These are phyloP conservation scores for Sideroxylon spinosum DNA, from an alignment of 179 eudicot species.

Conservation along the genomic window DNA sequence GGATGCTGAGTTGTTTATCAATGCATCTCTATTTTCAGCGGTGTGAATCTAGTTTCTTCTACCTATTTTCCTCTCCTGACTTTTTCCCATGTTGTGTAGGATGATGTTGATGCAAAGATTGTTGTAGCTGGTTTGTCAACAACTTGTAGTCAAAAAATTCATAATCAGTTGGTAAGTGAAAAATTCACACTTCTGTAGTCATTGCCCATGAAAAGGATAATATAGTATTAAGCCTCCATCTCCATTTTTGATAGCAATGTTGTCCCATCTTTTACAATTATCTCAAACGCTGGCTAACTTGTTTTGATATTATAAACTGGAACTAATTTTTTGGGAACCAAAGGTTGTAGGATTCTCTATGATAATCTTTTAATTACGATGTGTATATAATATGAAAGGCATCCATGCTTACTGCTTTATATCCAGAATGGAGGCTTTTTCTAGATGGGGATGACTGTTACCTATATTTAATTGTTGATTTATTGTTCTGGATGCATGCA, in stretches of 20 bases:
- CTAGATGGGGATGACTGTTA: background rate
- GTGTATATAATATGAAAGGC: background rate
- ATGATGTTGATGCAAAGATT: constrained; percentile 64
- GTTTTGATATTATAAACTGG: background rate
- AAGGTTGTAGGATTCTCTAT: constrained; percentile 8
- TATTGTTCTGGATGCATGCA: background rate
- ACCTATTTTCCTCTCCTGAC: constrained; percentile 11
- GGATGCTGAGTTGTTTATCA: background rate
- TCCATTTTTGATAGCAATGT: background rate
- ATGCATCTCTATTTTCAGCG: background rate
- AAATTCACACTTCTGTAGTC: background rate
- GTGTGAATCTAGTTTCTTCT: background rate
- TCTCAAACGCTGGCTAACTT: background rate
- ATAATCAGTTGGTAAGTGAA: constrained; percentile 82
- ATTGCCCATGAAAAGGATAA: background rate
- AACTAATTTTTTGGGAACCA: background rate
- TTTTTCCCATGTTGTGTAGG: constrained; percentile 35
- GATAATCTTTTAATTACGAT: background rate
- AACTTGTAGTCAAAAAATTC: constrained; percentile 96
- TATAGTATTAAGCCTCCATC: background rate
- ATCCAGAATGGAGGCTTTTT: background rate
- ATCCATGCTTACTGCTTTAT: background rate
- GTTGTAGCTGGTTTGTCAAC: constrained; percentile 86
- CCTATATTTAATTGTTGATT: background rate
- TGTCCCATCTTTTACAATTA: no score